A percentile compares a stretch with the other conserved stretches of the same genome.
Evolutionary conservation across 306 rosid genomes (phyloP).

Genomic region (Cyamopsis tetragonoloba): DNA sequence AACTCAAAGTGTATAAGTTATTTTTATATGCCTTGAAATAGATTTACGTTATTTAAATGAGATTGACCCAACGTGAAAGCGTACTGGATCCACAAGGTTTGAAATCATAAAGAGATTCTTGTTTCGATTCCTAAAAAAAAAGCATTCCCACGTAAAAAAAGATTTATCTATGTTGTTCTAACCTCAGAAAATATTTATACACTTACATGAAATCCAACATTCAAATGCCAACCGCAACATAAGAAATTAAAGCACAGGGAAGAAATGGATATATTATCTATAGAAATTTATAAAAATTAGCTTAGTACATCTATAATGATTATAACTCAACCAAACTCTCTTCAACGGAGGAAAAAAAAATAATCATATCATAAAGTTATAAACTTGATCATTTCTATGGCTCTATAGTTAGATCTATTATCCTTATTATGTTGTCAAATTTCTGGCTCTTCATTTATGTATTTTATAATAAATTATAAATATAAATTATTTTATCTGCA

Average conservation of each 20-base stretch:
- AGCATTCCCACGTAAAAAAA: too few species aligned
- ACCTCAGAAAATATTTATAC: too few species aligned
- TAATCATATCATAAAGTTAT: conserved; percentile 11
- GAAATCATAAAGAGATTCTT: too few species aligned
- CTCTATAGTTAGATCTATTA: conserved; percentile 33
- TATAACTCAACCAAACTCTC: conserved; percentile 7
- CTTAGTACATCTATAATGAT: conserved; percentile 28
- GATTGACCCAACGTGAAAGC: too few species aligned
- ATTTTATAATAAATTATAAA: conserved; percentile 1
- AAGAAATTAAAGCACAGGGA: conserved; percentile 15
- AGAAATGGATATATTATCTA: neutral
- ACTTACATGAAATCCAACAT: conserved; percentile 9
- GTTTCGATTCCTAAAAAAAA: too few species aligned
- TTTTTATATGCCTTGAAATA: too few species aligned
- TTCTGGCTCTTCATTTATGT: conserved; percentile 35
- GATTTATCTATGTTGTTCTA: too few species aligned
- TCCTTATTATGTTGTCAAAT: conserved; percentile 22
- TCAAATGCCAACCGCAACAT: neutral
- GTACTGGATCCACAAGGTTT: too few species aligned
- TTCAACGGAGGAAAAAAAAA: conserved; percentile 20
- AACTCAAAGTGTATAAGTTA: too few species aligned
- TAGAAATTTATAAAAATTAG: conserved; percentile 2
- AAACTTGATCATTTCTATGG: conserved; percentile 22
- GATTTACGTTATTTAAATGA: too few species aligned
- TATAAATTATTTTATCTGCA: conserved; percentile 43